Evolutionary conservation across 345 rosid genomes (phyloP), one percentile per base, ranked within the genome.

Genomic region (Boechera retrofracta): DNA sequence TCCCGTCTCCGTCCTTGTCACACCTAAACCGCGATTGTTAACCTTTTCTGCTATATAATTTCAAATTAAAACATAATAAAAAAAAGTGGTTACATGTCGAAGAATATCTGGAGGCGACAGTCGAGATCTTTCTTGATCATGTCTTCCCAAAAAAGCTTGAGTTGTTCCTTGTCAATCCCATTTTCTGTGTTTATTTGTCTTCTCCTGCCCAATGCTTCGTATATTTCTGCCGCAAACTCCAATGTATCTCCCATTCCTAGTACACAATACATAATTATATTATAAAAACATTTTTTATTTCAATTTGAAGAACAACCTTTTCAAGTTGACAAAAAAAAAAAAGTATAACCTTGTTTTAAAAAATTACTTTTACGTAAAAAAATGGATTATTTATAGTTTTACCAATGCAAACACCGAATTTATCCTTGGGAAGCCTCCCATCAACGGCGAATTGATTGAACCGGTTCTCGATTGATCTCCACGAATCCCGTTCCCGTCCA

Each of bases 1-100:
- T 88, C 26, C 98, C 98, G 64, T 92, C 98, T 13, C 97, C 98
- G 71, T 94, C 83, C 85, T 94, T 94, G 82, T 94, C 98, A 69
- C 97, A 94, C 97, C 98, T 91, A 72, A 12, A 72, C 29, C 39
- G 15, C 24, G 31, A 24, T 12, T 7, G 3, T 32, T 18, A 75
- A 39, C 13, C 9, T 57, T 47, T 48, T 12, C 26, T 2, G n/a
- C 55, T 24, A 65, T 13, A 54, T 10, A 4, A 28, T 48, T 51
- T 11, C 21, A 33, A 36, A 45, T 8, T 2, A 39, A 9, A 53
- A 53, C 26, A 39, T 1, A 16, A 28, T 28, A 28, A 1, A 39
- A 4, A 16, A 32, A 42, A 10, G n/a, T 24, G 4, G n/a, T 69
- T 86, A 90, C 98, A 94, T 92, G 79, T 92, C 97, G 57, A 94